Percentiles rank a stretch among this genome's conserved stretches.
Conservation (phyloP, 352 stramenopile species). For the Globisporangium carolinianum region DNA sequence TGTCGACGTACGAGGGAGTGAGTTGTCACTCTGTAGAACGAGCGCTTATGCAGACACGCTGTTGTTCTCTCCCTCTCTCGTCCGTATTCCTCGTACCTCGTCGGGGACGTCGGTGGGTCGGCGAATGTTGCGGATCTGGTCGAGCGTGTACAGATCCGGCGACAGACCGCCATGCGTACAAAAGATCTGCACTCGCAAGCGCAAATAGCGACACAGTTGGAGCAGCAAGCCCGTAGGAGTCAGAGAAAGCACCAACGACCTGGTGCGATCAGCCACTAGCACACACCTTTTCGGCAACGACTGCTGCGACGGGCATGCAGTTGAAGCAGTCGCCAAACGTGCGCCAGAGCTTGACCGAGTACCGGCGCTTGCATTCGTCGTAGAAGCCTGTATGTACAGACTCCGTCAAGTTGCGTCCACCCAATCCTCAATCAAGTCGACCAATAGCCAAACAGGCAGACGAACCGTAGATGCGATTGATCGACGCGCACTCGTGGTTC, state of each 20-base stretch:
- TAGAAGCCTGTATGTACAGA: conserved; percentile 84
- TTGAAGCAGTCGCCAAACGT: conserved; percentile 98
- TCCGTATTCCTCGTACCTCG: conserved; percentile 17
- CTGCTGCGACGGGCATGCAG: conserved; percentile 94
- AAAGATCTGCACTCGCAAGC: conserved; percentile 79
- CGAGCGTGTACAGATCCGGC: conserved; percentile 95
- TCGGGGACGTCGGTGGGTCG: conserved; percentile 82
- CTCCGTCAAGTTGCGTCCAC: no score
- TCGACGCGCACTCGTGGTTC: conserved; percentile 77
- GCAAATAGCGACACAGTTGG: no score
- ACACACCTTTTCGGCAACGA: conserved; percentile 91
- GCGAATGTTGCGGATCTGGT: conserved; percentile 93
- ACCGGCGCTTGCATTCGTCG: conserved; percentile 96
- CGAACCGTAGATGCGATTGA: conserved; percentile 75
- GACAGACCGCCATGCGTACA: conserved; percentile 94
- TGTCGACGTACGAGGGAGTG: neutral
- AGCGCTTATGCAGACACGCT: no score
- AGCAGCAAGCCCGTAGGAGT: neutral
- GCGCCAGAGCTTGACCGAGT: conserved; percentile 91
- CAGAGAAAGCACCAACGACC: neutral
- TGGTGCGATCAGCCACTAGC: neutral
- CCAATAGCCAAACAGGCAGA: neutral
- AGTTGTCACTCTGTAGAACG: neutral
- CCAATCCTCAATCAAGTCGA: no score
- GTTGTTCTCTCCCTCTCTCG: no score